Percentiles rank a stretch among this genome's conserved stretches.
Conservation (phyloP, 1,139 yeast genomes). For the Saccharomyces pastorianus region DNA sequence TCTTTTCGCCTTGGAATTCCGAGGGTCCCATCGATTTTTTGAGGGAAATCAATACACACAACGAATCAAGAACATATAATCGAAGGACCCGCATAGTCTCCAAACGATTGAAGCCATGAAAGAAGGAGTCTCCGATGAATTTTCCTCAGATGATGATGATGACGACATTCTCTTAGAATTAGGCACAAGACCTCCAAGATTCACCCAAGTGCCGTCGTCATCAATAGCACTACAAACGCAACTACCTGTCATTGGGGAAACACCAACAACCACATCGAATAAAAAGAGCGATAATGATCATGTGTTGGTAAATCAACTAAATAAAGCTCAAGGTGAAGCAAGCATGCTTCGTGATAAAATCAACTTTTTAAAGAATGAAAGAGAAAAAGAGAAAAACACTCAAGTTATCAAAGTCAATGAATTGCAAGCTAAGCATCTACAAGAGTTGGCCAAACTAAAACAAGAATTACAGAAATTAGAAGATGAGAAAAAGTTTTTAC, state of each 20-base stretch:
- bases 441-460: slow-evolving; percentile 41
- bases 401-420: slow-evolving; percentile 40
- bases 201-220: slow-evolving; percentile 2
- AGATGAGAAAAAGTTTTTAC: slow-evolving; percentile 63
- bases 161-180: slow-evolving; percentile 22
- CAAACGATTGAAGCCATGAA: not conserved
- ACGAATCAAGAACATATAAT: no score
- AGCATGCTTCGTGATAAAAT: slow-evolving; percentile 65
- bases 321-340: slow-evolving; percentile 65
- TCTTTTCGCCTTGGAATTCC: no score
- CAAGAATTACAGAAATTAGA: slow-evolving; percentile 47
- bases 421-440: slow-evolving; percentile 37
- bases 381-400: slow-evolving; percentile 21
- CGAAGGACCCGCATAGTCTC: not conserved
- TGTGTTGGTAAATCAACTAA: slow-evolving; percentile 23
- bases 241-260: not conserved
- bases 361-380: slow-evolving; percentile 38
- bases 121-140: not conserved
- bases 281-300: not conserved
- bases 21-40: no score
- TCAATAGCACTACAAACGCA: not conserved
- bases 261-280: not conserved
- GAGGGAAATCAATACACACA: no score
- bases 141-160: slow-evolving; percentile 20
- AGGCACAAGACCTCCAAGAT: slow-evolving; percentile 23